These are phyloP conservation scores for Silene latifolia DNA, from an alignment of 148 eudicot genomes.

Conservation along the genomic window DNA sequence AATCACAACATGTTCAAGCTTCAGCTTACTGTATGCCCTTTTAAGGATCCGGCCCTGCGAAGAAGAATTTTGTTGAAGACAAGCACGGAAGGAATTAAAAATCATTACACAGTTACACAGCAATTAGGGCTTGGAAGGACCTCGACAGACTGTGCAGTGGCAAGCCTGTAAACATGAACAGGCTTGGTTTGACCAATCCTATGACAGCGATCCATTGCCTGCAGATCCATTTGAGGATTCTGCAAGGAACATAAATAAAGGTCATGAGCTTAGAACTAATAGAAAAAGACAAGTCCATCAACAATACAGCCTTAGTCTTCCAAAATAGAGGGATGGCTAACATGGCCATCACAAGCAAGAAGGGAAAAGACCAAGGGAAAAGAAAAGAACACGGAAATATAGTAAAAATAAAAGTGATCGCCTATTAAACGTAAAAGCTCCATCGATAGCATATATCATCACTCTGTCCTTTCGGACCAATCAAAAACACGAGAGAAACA, in stretches of 20 bases:
- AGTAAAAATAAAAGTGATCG: not conserved
- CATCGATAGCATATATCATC: not conserved
- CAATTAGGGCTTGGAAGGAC: constrained; percentile 28
- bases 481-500: not conserved
- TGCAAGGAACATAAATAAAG: constrained; percentile 33
- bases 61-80: constrained; percentile 19
- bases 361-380: too few relatives aligned
- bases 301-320: too few relatives aligned
- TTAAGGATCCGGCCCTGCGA: constrained; percentile 85
- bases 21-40: constrained; percentile 92
- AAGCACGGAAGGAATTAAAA: constrained; percentile 2
- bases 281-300: not conserved
- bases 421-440: not conserved
- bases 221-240: constrained; percentile 99
- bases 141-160: constrained; percentile 96
- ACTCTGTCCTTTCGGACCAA: not conserved
- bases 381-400: not conserved
- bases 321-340: too few relatives aligned
- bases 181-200: constrained; percentile 99
- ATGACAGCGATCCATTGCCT: constrained; percentile 99
- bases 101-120: not conserved
- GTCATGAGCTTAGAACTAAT: not conserved
- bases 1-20: constrained; percentile 97
- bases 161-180: constrained; percentile 96
- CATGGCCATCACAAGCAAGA: too few relatives aligned